Percentiles rank a stretch among this genome's conserved stretches.
Evolutionary conservation across 2,329 filamentous ascomycete species (phyloP).

Genomic region (Knoxdaviesia proteae): DNA sequence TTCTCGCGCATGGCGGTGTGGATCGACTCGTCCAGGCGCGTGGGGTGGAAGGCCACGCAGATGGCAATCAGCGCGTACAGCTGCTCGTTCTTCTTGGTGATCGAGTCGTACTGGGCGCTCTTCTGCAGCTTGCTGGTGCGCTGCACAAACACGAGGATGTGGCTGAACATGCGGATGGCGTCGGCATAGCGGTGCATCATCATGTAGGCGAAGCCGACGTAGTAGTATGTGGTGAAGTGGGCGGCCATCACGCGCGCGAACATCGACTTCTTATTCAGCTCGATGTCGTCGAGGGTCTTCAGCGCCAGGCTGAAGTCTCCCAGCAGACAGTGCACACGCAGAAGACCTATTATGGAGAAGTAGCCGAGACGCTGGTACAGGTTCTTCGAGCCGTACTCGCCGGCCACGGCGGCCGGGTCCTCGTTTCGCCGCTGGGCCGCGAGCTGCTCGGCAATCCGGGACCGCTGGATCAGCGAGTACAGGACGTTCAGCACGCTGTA

Average conservation of each 20-base stretch:
- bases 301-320: slow-evolving; percentile 96
- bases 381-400: slow-evolving; percentile 85
- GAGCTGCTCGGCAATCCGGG: slow-evolving; percentile 94
- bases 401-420: slow-evolving; percentile 69
- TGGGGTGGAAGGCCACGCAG: slow-evolving; percentile 95
- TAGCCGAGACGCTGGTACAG: slow-evolving; percentile 97
- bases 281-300: slow-evolving; percentile 97
- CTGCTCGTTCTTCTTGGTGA: slow-evolving; percentile 99
- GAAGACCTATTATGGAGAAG: slow-evolving; percentile 94
- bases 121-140: slow-evolving; percentile 99
- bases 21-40: slow-evolving; percentile 93
- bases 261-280: slow-evolving; percentile 99
- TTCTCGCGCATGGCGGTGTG: slow-evolving; percentile 96
- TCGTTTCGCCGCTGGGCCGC: slow-evolving; percentile 87
- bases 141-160: slow-evolving; percentile 97
- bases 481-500: slow-evolving; percentile 98
- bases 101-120: slow-evolving; percentile 93
- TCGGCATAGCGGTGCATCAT: slow-evolving; percentile 99
- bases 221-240: slow-evolving; percentile 99
- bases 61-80: slow-evolving; percentile 99
- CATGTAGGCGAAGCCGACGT: slow-evolving; percentile 99
- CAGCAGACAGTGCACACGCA: slow-evolving; percentile 87
- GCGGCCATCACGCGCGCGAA: slow-evolving; percentile 98
- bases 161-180: slow-evolving; percentile 99
- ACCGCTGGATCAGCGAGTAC: slow-evolving; percentile 95